Conservation (phyloP, 148 eudicot genomes). For the Diospyros lotus region DNA sequence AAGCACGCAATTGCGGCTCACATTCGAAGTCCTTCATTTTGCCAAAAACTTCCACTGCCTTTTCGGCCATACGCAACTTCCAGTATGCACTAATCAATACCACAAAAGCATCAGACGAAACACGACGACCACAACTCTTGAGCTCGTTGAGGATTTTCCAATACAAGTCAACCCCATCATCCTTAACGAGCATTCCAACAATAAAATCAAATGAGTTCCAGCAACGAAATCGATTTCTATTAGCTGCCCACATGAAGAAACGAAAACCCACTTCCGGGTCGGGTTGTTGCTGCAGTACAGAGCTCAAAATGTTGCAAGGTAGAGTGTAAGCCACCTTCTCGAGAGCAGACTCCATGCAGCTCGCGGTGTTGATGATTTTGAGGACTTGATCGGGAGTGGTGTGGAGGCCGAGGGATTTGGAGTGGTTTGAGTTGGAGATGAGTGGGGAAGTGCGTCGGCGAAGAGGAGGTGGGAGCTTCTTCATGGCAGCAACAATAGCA, state of each 20-base stretch:
- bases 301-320: slow-evolving; percentile 24
- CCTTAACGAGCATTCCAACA: slow-evolving; percentile 28
- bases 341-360: slow-evolving; percentile 48
- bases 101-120: slow-evolving; percentile 47
- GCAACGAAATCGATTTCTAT: slow-evolving; percentile 17
- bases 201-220: slow-evolving; percentile 37
- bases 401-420: background rate
- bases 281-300: slow-evolving; percentile 28
- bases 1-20: slow-evolving; percentile 51
- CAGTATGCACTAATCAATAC: slow-evolving; percentile 59
- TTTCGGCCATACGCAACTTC: slow-evolving; percentile 42
- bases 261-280: slow-evolving; percentile 47
- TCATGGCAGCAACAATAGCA: too few relatives aligned
- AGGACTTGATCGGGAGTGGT: slow-evolving; percentile 23
- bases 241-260: slow-evolving; percentile 68
- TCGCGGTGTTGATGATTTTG: slow-evolving; percentile 23
- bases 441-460: background rate
- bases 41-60: slow-evolving; percentile 65
- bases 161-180: slow-evolving; percentile 46
- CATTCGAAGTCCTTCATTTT: slow-evolving; percentile 63
- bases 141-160: slow-evolving; percentile 61
- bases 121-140: slow-evolving; percentile 20
- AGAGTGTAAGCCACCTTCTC: slow-evolving; percentile 29
- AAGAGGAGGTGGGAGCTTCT: background rate
- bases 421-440: background rate